Base-by-base conservation (phyloP, 371 early-diverging fungal genomes). In the Synchytrium microbalum region DNA sequence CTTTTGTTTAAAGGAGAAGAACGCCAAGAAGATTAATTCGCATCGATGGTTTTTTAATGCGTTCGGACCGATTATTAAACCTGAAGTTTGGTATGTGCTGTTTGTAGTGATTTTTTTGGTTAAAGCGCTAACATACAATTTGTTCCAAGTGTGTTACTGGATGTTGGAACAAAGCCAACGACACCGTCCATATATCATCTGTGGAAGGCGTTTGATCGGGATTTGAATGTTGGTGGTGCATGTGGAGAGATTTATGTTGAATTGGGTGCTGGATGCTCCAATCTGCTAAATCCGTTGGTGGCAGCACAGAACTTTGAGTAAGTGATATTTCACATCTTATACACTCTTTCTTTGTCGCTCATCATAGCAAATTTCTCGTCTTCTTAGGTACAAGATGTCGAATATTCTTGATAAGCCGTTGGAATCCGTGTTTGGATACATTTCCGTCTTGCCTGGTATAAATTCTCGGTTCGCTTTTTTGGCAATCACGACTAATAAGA, bases 41-140 rank as follows among this genome's bases (percentile, higher is more conserved):
- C 96, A 95, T 69, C 86, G 93, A n/a, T 95, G 96, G 96, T 92
- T 93, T 80, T 94, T 95, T 72, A 92, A 93, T 69, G 93, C 94
- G 13, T 87, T 95, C 67, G 86, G 93, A 32, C 84, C 85, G n/a
- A 66, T 91, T 32, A 63, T 95, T 61, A 79, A 86, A 46, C 96
- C 96, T 13, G 87, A 90, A 53, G 85, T 94, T 19, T 91, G 91
- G n/a, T n/a, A n/a, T n/a, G n/a, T n/a, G n/a, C n/a, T n/a, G n/a
- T n/a, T n/a, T n/a, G n/a, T n/a, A n/a, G n/a, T n/a, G n/a, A n/a
- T n/a, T n/a, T n/a, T n/a, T n/a, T n/a, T n/a, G n/a, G n/a, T n/a
- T n/a, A n/a, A n/a, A n/a, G n/a, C n/a, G n/a, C n/a, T n/a, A n/a
- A n/a, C n/a, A n/a, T n/a, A n/a, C n/a, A n/a, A n/a, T n/a, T n/a